Evolutionary conservation across 768 basidiomycete genomes (phyloP), one percentile per base, ranked within the genome.

Genomic region (Trametes elegans): DNA sequence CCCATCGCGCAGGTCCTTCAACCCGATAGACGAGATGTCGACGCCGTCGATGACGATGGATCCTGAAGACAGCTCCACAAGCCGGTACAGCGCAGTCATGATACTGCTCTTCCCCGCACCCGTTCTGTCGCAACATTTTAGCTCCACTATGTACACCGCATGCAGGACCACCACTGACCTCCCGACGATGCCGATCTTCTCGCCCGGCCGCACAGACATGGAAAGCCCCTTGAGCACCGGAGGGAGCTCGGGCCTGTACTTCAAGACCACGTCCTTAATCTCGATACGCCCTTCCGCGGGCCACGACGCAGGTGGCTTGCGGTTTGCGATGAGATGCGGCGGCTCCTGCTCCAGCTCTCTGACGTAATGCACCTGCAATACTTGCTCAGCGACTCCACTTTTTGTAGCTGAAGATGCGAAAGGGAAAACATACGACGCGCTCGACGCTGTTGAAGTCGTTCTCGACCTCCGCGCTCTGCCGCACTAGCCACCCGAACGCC

Each of bases 391-490:
- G 16, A 5, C 10, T 13, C 18, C 9, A 27, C 14, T 9, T 39
- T 27, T 24, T 9, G 18, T 3, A 44, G 29, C 5, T 4, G 26
- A 18, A 18, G 8, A 31, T 44, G 38, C 19, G 13, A n/a, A 27
- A 21, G 53, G 23, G 19, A 5, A 16, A n/a, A 47, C 61, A 42
- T 31, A 64, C 73, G 16, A 98, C 76, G 23, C 94, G 86, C 67
- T 91, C 89, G 7, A 90, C 88, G n/a, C 84, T 83, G 67, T 93
- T 93, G 90, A 95, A 93, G 69, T 94, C 81, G 69, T 97, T 96
- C 70, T 96, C 93, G 10, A 94, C 86, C 67, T 95, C 93, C 3
- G 88, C 85, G 34, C 77, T 78, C 69, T 90, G 88, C 8, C 87
- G 82, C 36, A 88, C 81, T 69, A 90, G 78, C 84, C 83, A 90